phyloP scores from a whole-genome alignment of 2,329 filamentous ascomycete species.

The Fusarium nelsonii region DNA sequence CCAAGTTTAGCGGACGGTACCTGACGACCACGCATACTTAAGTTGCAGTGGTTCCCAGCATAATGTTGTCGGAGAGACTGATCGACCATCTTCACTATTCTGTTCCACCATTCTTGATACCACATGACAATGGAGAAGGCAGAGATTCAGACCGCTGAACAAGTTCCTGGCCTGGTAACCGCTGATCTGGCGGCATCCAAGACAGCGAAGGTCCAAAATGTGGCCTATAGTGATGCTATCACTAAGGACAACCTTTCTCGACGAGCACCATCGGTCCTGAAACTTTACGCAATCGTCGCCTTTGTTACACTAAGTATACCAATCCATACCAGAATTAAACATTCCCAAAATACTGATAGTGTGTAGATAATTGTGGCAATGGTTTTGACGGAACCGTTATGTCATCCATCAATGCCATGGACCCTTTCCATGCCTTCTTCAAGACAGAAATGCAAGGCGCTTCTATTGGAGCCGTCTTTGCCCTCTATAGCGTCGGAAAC shows the following conservation, averaged over 20 bases:
- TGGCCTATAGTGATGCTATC: conserved; percentile 10
- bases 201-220: conserved; percentile 2
- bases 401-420: conserved; percentile 5
- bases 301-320: background rate
- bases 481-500: background rate
- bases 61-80: background rate
- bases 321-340: too few relatives aligned
- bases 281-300: conserved; percentile 2
- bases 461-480: conserved; percentile 7
- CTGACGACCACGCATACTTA: background rate
- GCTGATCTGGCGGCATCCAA: background rate
- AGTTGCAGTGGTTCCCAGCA: background rate
- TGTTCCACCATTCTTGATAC: background rate
- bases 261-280: background rate
- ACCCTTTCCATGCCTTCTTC: background rate
- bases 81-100: background rate
- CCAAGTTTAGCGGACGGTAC: background rate
- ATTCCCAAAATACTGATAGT: background rate
- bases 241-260: conserved; percentile 6
- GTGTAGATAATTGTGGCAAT: background rate
- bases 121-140: background rate
- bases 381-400: conserved; percentile 7
- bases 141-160: background rate
- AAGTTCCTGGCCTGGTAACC: background rate
- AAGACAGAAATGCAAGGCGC: background rate